A percentile compares a stretch with the other conserved stretches of the same genome.
Conservation (phyloP, 2,329 filamentous ascomycete genomes). For the Coleophoma cylindrospora region DNA sequence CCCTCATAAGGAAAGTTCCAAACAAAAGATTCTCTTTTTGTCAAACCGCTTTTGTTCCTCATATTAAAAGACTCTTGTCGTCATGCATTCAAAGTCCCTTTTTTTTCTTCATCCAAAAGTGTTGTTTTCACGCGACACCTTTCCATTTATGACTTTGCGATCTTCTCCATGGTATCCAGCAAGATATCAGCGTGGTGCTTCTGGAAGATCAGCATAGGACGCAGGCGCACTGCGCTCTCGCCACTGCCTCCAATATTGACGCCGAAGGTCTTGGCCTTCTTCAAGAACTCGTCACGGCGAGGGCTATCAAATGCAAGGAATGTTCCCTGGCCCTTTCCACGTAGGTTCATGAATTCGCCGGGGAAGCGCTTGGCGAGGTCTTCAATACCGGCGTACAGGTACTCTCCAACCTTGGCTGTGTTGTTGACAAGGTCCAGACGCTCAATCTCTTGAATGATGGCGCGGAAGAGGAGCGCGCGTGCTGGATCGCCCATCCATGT, state of each 20-base stretch:
- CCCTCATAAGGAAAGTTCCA: too few species aligned
- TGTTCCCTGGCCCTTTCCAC: slow-evolving; percentile 71
- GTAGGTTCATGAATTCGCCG: slow-evolving; percentile 64
- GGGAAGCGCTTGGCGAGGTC: slow-evolving; percentile 61
- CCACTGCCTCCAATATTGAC: slow-evolving; percentile 78
- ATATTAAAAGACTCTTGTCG: too few species aligned
- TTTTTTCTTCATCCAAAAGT: too few species aligned
- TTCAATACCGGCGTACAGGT: slow-evolving; percentile 62
- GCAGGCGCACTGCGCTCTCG: slow-evolving; percentile 61
- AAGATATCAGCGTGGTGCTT: slow-evolving; percentile 85
- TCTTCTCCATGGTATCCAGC: slow-evolving; percentile 67
- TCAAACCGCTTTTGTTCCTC: too few species aligned
- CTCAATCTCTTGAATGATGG: slow-evolving; percentile 72
- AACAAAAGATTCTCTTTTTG: too few species aligned
- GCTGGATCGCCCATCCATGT: slow-evolving; percentile 84
- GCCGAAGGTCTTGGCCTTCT: slow-evolving; percentile 65
- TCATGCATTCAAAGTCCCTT: too few species aligned
- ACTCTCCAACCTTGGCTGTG: slow-evolving; percentile 55
- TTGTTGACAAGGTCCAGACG: slow-evolving; percentile 63
- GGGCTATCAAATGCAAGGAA: slow-evolving; percentile 79
- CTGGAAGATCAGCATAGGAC: slow-evolving; percentile 84
- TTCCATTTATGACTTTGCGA: slow-evolving; percentile 21
- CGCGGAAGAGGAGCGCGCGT: slow-evolving; percentile 70
- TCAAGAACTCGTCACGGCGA: slow-evolving; percentile 63
- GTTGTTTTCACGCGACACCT: too few species aligned